phyloP scores from a whole-genome alignment of 306 rosid species.

The Trifolium dubium region DNA sequence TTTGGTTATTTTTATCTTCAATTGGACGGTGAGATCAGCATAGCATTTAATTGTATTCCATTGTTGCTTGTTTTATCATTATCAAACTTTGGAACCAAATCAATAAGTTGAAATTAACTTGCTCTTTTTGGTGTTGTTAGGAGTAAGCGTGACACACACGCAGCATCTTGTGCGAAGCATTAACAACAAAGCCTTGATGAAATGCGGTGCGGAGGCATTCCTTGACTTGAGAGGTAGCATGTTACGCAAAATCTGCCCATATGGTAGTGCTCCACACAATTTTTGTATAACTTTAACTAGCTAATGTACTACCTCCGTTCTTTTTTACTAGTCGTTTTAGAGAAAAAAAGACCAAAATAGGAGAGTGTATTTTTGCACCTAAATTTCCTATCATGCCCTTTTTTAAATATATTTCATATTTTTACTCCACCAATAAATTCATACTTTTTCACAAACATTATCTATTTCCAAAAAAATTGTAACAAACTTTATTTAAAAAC shows the following conservation, averaged over 20 bases:
- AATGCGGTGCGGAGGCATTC: not conserved
- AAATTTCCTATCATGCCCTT: too few species aligned
- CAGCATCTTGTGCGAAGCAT: not conserved
- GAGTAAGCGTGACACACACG: conserved; percentile 24
- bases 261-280: not conserved
- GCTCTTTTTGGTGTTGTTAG: not conserved
- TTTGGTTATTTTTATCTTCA: not conserved
- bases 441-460: too few species aligned
- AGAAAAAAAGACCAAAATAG: too few species aligned
- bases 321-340: too few species aligned
- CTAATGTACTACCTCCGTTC: too few species aligned
- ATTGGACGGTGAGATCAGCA: conserved; percentile 10
- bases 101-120: not conserved
- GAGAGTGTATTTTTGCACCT: too few species aligned
- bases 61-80: not conserved
- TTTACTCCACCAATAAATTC: too few species aligned
- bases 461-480: too few species aligned
- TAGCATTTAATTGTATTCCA: not conserved
- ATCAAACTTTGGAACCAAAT: not conserved
- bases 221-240: not conserved
- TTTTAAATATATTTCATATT: too few species aligned
- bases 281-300: not conserved
- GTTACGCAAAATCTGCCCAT: not conserved
- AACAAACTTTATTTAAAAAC: too few species aligned
- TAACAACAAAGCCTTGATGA: not conserved